phyloP scores from a whole-genome alignment of 495 filamentous ascomycete species.

The Sordaria brevicollis region DNA sequence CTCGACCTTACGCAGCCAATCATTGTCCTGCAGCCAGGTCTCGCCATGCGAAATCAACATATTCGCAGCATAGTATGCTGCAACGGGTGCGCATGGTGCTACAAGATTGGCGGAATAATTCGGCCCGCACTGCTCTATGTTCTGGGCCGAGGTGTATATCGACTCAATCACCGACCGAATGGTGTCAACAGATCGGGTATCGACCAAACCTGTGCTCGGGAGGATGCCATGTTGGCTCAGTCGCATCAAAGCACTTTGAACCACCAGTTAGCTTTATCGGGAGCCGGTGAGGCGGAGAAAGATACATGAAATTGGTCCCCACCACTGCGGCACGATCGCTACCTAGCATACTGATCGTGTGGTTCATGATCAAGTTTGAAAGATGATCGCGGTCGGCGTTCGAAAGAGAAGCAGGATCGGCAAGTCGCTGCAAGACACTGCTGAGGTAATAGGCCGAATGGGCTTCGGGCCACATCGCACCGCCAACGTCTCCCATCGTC shows the following conservation, averaged over 20 bases:
- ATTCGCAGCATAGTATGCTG: conserved; percentile 13
- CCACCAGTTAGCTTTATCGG: conserved; percentile 3
- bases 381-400: conserved; percentile 3
- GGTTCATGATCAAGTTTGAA: conserved; percentile 9
- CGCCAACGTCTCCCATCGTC: conserved; percentile 9
- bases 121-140: neutral
- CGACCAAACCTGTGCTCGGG: neutral
- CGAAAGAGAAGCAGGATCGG: conserved; percentile 1
- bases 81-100: conserved; percentile 14
- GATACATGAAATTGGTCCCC: conserved; percentile 21
- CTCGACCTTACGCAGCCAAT: conserved; percentile 14
- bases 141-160: conserved; percentile 8
- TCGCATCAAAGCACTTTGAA: conserved; percentile 17
- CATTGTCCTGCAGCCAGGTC: conserved; percentile 4
- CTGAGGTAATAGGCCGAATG: conserved; percentile 16
- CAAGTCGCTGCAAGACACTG: conserved; percentile 13
- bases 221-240: conserved; percentile 16
- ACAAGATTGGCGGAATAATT: conserved; percentile 4
- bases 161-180: conserved; percentile 11
- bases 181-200: conserved; percentile 4
- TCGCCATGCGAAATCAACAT: conserved; percentile 18
- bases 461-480: conserved; percentile 18
- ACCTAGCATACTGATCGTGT: conserved; percentile 4
- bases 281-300: neutral
- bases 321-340: conserved; percentile 14